phyloP scores from a whole-genome alignment of 2,329 filamentous ascomycete species.

The Scytalidium sp. region DNA sequence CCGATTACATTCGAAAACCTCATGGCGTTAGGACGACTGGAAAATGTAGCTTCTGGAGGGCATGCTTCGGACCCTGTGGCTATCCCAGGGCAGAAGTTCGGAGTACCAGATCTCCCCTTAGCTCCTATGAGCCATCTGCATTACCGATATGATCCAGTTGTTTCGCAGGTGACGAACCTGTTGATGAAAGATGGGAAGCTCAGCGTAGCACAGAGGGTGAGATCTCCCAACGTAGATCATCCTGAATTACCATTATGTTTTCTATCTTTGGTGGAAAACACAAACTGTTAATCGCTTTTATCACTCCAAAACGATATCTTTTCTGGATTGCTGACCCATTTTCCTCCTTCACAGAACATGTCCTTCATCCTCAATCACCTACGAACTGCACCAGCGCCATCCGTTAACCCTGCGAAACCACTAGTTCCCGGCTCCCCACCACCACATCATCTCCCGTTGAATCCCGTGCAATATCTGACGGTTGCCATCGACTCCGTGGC shows the following conservation, averaged over 20 bases:
- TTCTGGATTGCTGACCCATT: slow-evolving; percentile 3
- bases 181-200: slow-evolving; percentile 92
- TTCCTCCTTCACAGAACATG: slow-evolving; percentile 63
- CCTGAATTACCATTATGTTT: slow-evolving; percentile 2
- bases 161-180: slow-evolving; percentile 84
- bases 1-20: slow-evolving; percentile 27
- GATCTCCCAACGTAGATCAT: no score
- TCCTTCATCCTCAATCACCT: slow-evolving; percentile 77
- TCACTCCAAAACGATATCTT: no score
- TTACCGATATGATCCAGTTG: slow-evolving; percentile 79
- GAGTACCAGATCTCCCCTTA: slow-evolving; percentile 64
- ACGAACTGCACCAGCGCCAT: slow-evolving; percentile 78
- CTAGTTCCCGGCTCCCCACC: slow-evolving; percentile 77
- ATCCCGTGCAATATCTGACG: slow-evolving; percentile 82
- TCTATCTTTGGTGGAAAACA: background rate
- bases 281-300: no score
- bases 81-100: slow-evolving; percentile 57
- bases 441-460: slow-evolving; percentile 75
- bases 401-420: slow-evolving; percentile 65
- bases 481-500: slow-evolving; percentile 91
- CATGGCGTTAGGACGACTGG: slow-evolving; percentile 25
- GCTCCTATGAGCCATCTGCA: slow-evolving; percentile 63
- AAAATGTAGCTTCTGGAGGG: slow-evolving; percentile 22
- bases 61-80: slow-evolving; percentile 14
- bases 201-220: slow-evolving; percentile 81